phyloP scores from a whole-genome alignment of 176 grass and related monocot species.

The Hordeum vulgare region DNA sequence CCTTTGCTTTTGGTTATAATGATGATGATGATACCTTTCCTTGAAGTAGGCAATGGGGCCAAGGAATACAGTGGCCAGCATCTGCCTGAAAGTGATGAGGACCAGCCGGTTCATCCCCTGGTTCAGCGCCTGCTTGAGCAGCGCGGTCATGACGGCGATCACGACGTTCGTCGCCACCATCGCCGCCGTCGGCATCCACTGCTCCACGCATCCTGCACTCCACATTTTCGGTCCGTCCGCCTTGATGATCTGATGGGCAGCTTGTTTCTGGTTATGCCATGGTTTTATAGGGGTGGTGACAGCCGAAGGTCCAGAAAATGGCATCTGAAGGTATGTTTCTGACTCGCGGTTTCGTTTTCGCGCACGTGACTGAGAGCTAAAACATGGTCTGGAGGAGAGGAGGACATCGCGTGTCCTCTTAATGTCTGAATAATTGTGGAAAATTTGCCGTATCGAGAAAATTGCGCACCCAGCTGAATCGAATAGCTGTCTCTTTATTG shows the following conservation, averaged over 20 bases:
- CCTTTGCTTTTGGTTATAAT: neutral
- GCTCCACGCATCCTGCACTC: conserved; percentile 25
- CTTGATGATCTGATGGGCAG: conserved; percentile 25
- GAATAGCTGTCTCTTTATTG: conserved; percentile 29
- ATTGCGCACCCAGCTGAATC: conserved; percentile 23
- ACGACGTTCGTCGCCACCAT: conserved; percentile 42
- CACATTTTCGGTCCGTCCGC: conserved; percentile 21
- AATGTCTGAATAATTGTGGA: conserved; percentile 28
- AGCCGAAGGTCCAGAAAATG: neutral
- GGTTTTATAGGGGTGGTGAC: conserved; percentile 37
- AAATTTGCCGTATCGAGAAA: conserved; percentile 12
- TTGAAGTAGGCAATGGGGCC: conserved; percentile 56
- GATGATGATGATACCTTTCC: conserved; percentile 39
- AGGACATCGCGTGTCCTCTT: neutral
- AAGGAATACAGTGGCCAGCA: conserved; percentile 47
- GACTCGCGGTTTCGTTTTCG: conserved; percentile 4
- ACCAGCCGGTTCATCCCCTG: conserved; percentile 51
- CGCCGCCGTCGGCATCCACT: conserved; percentile 35
- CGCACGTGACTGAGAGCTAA: conserved; percentile 18
- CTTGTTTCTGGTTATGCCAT: conserved; percentile 18
- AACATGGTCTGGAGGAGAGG: neutral
- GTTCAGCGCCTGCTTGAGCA: conserved; percentile 53
- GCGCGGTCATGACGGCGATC: conserved; percentile 45
- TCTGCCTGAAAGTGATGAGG: conserved; percentile 56
- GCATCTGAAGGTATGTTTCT: conserved; percentile 15